These are phyloP conservation scores for Ustulina deusta DNA, from an alignment of 2,329 filamentous ascomycete species.

Conservation along the genomic window DNA sequence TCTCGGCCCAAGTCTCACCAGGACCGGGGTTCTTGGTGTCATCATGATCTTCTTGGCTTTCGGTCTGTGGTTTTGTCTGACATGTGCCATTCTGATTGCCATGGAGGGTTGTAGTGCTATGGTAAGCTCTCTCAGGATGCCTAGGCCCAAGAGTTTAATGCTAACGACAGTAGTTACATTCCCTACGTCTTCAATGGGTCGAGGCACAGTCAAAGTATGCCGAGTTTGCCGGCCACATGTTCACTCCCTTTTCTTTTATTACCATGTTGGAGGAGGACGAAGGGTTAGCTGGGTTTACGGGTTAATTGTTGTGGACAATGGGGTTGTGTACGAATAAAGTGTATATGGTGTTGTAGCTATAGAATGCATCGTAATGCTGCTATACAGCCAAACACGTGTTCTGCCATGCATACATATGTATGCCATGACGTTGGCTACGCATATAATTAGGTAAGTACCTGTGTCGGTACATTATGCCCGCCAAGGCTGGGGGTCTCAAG, in stretches of 20 bases:
- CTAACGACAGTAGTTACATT: slow-evolving; percentile 67
- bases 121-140: slow-evolving; percentile 51
- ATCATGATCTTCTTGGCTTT: slow-evolving; percentile 86
- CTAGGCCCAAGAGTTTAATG: neutral
- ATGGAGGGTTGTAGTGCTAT: slow-evolving; percentile 88
- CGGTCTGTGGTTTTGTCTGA: slow-evolving; percentile 89
- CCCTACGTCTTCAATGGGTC: slow-evolving; percentile 83
- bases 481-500: slow-evolving; percentile 1
- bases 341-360: slow-evolving; percentile 38
- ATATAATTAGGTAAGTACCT: too few relatives aligned
- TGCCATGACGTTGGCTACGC: neutral
- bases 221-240: slow-evolving; percentile 80
- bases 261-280: slow-evolving; percentile 78
- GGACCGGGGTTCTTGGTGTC: slow-evolving; percentile 75
- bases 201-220: slow-evolving; percentile 90
- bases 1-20: slow-evolving; percentile 78
- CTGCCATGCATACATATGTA: neutral
- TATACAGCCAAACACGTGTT: slow-evolving; percentile 10
- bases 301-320: slow-evolving; percentile 41
- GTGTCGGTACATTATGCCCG: neutral
- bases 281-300: slow-evolving; percentile 53
- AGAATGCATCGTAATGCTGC: slow-evolving; percentile 36
- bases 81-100: slow-evolving; percentile 78
- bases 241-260: slow-evolving; percentile 82
- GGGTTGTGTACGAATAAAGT: slow-evolving; percentile 39